These are phyloP conservation scores for Tylopilus sp. DNA, from an alignment of 1,284 basidiomycete genomes.

Conservation along the genomic window DNA sequence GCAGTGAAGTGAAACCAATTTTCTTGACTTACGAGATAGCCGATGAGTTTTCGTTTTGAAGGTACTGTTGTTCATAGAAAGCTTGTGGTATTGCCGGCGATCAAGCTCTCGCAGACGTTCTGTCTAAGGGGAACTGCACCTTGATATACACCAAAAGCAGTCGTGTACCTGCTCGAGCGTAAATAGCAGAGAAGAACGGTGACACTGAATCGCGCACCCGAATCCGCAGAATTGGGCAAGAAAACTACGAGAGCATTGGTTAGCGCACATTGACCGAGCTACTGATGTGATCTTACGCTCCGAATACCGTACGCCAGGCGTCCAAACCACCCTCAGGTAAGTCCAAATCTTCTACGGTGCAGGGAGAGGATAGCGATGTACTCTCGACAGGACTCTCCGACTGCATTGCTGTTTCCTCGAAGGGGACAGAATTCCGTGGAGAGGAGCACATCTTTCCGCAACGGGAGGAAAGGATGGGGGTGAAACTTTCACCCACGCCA, in stretches of 20 bases:
- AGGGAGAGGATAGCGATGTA: neutral
- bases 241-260: constrained; percentile 20
- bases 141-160: constrained; percentile 33
- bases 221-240: constrained; percentile 27
- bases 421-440: constrained; percentile 20
- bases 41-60: constrained; percentile 31
- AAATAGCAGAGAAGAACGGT: neutral
- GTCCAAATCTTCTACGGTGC: neutral
- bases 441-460: constrained; percentile 6
- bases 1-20: neutral
- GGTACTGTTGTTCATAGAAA: constrained; percentile 29
- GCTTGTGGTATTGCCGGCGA: constrained; percentile 8
- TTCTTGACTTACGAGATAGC: constrained; percentile 27
- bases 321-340: constrained; percentile 26
- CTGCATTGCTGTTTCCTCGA: constrained; percentile 34
- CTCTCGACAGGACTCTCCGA: constrained; percentile 25
- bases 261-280: neutral
- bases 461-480: neutral
- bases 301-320: constrained; percentile 31
- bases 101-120: neutral
- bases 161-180: constrained; percentile 19
- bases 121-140: constrained; percentile 20
- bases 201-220: constrained; percentile 18
- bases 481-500: neutral
- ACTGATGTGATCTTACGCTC: constrained; percentile 19